Base-by-base conservation (phyloP, 2,329 filamentous ascomycete genomes). In the Paracamarosporium sp. region DNA sequence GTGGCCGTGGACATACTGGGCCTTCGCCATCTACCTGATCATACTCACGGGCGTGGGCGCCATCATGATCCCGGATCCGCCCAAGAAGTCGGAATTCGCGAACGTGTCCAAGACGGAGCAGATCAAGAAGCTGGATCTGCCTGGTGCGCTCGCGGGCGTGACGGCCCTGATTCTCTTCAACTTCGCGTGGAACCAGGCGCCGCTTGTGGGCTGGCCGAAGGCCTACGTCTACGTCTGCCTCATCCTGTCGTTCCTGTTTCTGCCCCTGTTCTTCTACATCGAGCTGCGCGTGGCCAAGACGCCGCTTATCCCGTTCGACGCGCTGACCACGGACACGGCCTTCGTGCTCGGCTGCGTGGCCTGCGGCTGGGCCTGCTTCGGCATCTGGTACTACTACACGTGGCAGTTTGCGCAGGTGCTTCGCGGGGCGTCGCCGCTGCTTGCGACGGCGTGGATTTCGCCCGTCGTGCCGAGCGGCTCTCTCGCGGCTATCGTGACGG, bases 111-210 rank as follows among this genome's bases (percentile, higher is more conserved):
- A 12, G 8, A 48, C 52, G 30, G 61, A 73, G 31, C 74, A 59
- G 53, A 66, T 76, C 56, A 58, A 59, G 51, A 70, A 77, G 28
- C 67, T 82, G 5, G 81, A 84, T 55, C 61, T 79, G 20, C 64
- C 79, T 5, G 84, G 83, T 11, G 78, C 78, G 5, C 57, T 76
- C 4, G 73, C 78, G 3, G 87, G 87, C 1, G 79, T 89, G 17
- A 76, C 78, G 0, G 82, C 82, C 0, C 76, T 90, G 24, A 78
- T 88, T 0, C 77, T 90, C 17, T 81, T 90, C 74, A 89, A 89
- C 68, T 85, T 90, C 63, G 85, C 87, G 0, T 89, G 86, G 85
- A 90, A 88, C 57, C 86, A 90, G 67, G 87, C 85, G 0, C 82
- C 85, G 0, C 78, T 85, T 0, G 83, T 81, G 1, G 86, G 86